These are phyloP conservation scores for Hyphopichia fennica DNA, from an alignment of 1,139 yeast genomes.

Conservation along the genomic window DNA sequence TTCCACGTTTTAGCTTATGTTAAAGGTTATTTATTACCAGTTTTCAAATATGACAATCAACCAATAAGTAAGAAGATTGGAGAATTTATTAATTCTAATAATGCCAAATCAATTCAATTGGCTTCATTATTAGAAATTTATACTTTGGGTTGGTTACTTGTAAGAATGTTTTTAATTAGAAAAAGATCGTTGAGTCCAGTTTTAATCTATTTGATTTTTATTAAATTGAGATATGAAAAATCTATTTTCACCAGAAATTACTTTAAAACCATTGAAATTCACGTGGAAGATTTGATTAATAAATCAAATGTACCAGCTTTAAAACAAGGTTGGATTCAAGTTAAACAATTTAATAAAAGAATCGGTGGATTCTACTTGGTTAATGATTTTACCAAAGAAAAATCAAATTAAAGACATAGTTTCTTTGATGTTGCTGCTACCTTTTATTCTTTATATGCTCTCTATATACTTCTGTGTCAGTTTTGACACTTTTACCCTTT, in stretches of 20 bases:
- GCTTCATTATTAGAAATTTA: constrained; percentile 72
- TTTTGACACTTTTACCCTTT: background rate
- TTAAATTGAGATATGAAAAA: constrained; percentile 77
- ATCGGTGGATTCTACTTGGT: constrained; percentile 33
- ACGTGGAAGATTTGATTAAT: constrained; percentile 63
- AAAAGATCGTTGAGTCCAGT: constrained; percentile 64
- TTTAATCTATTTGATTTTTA: constrained; percentile 59
- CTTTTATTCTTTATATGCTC: background rate
- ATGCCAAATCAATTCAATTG: constrained; percentile 67
- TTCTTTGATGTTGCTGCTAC: too few species aligned
- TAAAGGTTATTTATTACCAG: constrained; percentile 68
- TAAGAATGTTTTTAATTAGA: constrained; percentile 62
- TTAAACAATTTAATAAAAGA: constrained; percentile 49
- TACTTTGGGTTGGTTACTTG: constrained; percentile 48
- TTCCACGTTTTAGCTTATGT: constrained; percentile 57
- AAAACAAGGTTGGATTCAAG: constrained; percentile 60
- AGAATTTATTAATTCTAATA: constrained; percentile 59
- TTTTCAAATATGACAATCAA: constrained; percentile 48
- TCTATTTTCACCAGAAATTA: constrained; percentile 73
- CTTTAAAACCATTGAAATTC: constrained; percentile 69
- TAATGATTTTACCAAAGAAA: constrained; percentile 36
- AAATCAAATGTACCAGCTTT: constrained; percentile 60
- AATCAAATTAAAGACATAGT: constrained; percentile 6
- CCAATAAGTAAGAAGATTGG: constrained; percentile 44
- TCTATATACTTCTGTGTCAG: too few species aligned